Evolutionary conservation across 2,329 filamentous ascomycete species (phyloP).

Genomic region (Microsporum ferrugineum): DNA sequence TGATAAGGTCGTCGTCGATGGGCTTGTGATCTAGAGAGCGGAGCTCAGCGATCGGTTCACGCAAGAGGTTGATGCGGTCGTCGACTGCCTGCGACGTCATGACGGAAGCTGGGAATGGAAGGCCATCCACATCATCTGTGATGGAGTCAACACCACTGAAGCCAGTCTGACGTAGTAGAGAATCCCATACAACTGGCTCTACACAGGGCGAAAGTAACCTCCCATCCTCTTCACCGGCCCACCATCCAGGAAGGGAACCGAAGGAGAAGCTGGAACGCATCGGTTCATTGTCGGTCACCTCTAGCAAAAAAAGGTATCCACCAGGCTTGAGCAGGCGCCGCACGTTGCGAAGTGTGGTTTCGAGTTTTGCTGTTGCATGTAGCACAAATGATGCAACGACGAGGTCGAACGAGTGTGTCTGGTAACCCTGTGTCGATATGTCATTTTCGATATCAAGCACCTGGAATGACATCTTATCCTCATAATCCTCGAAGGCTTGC

Average conservation of each 20-base stretch:
- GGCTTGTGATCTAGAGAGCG: background rate
- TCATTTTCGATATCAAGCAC: constrained; percentile 15
- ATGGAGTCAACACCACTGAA: constrained; percentile 11
- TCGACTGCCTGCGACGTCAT: background rate
- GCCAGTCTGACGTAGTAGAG: constrained; percentile 4
- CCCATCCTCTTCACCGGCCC: constrained; percentile 13
- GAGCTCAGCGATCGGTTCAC: background rate
- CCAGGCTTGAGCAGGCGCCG: constrained; percentile 35
- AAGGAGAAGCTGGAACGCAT: constrained; percentile 21
- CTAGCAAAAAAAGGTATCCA: constrained; percentile 37
- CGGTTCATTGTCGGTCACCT: constrained; percentile 23
- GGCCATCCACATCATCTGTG: background rate
- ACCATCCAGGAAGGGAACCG: constrained; percentile 23
- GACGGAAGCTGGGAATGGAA: background rate
- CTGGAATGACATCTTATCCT: constrained; percentile 25
- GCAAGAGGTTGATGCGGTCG: background rate
- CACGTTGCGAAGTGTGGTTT: constrained; percentile 23
- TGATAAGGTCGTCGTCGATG: background rate
- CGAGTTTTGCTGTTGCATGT: constrained; percentile 25
- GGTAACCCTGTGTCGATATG: constrained; percentile 10
- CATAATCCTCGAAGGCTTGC: constrained; percentile 20
- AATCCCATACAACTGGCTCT: constrained; percentile 5
- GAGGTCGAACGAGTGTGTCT: constrained; percentile 26
- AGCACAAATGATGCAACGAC: constrained; percentile 32
- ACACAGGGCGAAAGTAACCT: background rate